These are phyloP conservation scores for Suillus variegatus DNA, from an alignment of 768 basidiomycete genomes.

Conservation along the genomic window DNA sequence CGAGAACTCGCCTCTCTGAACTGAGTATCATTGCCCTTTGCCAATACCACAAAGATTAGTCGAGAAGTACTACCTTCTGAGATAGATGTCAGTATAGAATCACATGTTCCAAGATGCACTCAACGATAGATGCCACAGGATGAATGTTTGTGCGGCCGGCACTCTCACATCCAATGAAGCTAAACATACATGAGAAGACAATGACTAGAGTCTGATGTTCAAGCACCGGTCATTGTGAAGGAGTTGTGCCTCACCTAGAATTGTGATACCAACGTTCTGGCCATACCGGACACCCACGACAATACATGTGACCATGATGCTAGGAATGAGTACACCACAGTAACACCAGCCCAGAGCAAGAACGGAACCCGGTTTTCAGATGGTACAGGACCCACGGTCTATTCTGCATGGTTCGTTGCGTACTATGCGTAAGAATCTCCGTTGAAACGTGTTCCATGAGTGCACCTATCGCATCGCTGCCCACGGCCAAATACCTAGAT, in stretches of 20 bases:
- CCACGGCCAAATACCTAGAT: constrained; percentile 17
- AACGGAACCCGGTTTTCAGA: constrained; percentile 54
- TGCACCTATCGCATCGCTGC: constrained; percentile 1
- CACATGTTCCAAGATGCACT: background rate
- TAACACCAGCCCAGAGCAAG: constrained; percentile 45
- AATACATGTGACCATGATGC: constrained; percentile 50
- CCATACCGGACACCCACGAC: constrained; percentile 56
- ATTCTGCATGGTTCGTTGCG: constrained; percentile 23
- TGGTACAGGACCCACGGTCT: constrained; percentile 55
- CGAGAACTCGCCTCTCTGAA: constrained; percentile 18
- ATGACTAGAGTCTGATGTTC: constrained; percentile 33
- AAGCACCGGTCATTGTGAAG: background rate
- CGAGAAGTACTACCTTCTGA: constrained; percentile 48
- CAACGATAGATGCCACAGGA: constrained; percentile 57
- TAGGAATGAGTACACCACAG: constrained; percentile 44
- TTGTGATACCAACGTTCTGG: constrained; percentile 46
- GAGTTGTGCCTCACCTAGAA: constrained; percentile 17
- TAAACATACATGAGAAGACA: constrained; percentile 62
- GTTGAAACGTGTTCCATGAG: constrained; percentile 10
- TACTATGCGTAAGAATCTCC: background rate
- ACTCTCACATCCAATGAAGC: constrained; percentile 66
- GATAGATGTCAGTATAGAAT: background rate
- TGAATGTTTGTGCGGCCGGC: constrained; percentile 62
- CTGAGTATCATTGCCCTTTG: constrained; percentile 43
- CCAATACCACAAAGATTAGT: constrained; percentile 62